Evolutionary conservation across 768 basidiomycete species (phyloP), one percentile per base, ranked within the genome.

Genomic region (Boletus rex-veris): DNA sequence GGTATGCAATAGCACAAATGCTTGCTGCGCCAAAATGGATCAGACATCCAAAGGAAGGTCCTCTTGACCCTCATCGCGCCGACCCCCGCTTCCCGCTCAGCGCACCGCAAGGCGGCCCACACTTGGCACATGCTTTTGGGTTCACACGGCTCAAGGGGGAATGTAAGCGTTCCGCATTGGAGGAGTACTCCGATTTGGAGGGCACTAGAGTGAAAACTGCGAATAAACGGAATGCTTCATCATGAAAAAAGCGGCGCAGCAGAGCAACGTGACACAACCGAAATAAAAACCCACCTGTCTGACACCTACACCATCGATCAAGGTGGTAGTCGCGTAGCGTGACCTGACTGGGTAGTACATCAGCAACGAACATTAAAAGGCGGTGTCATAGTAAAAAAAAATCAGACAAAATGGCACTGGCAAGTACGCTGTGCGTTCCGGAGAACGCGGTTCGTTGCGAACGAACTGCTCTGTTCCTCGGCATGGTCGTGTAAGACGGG

Each of bases 11-110:
- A 16, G 5, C 3, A 48, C 15, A n/a, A 45, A 48, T 48, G 58
- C 55, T 45, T 37, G 65, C 61, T 66, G 62, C 59, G 68, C 62
- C 68, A 43, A 48, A 35, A 71, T 64, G 66, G 73, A 71, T 88
- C 87, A 88, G 87, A 88, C 87, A 90, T 89, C 86, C 87, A 86
- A 88, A 85, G 86, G 86, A 90, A 88, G 88, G 82, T 83, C 77
- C 71, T 80, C 76, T 63, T 62, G 71, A 68, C 86, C 77, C 83
- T 77, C 87, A 90, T 80, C 68, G 74, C 74, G 77, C 76, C 85
- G 69, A 86, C 86, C 86, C 79, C 82, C 81, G 75, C 81, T 77
- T 85, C 68, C 75, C 79, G 76, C 76, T 75, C 83, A 89, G 85
- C 87, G 85, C 83, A 83, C 83, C 61, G 21, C 47, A 67, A 63